Evolutionary conservation across 73 alveolate species (phyloP).

Genomic region (Blepharisma japonicum): DNA sequence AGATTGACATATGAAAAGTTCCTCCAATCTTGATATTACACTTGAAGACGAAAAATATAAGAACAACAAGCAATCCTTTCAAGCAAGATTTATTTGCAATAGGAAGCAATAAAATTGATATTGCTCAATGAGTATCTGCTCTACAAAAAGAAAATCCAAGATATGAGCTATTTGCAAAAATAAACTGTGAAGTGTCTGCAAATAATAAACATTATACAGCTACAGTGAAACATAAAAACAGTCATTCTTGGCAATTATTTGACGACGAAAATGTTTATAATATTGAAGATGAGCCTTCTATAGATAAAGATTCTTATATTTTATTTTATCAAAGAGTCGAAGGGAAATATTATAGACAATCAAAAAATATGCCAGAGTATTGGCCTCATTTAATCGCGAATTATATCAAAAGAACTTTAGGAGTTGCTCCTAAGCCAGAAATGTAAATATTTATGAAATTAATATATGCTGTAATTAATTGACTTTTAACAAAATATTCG

Average conservation of each 20-base stretch:
- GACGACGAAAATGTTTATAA: slow-evolving; percentile 41
- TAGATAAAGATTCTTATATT: slow-evolving; percentile 44
- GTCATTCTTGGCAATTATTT: slow-evolving; percentile 39
- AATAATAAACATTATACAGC: slow-evolving; percentile 77
- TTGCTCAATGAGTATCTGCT: slow-evolving; percentile 58
- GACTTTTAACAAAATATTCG: too few relatives aligned
- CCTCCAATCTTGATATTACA: slow-evolving; percentile 82
- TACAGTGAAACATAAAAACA: slow-evolving; percentile 47
- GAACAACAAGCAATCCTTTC: slow-evolving; percentile 46
- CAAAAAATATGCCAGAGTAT: slow-evolving; percentile 41
- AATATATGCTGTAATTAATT: too few relatives aligned
- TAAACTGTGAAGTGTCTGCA: slow-evolving; percentile 67
- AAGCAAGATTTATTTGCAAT: slow-evolving; percentile 62
- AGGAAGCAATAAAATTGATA: slow-evolving; percentile 69
- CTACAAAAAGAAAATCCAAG: slow-evolving; percentile 61
- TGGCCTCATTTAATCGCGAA: slow-evolving; percentile 50
- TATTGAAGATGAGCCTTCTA: slow-evolving; percentile 26
- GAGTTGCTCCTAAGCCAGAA: too few relatives aligned
- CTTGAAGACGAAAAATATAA: slow-evolving; percentile 68
- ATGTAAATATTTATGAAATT: too few relatives aligned
- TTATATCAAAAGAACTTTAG: too few relatives aligned
- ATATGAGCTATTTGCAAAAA: slow-evolving; percentile 72
- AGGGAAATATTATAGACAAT: slow-evolving; percentile 45
- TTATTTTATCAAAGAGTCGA: slow-evolving; percentile 50
- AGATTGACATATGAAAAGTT: slow-evolving; percentile 78